Base-by-base conservation (phyloP, 2,329 filamentous ascomycete species). In the Aspergillus chevalieri region DNA sequence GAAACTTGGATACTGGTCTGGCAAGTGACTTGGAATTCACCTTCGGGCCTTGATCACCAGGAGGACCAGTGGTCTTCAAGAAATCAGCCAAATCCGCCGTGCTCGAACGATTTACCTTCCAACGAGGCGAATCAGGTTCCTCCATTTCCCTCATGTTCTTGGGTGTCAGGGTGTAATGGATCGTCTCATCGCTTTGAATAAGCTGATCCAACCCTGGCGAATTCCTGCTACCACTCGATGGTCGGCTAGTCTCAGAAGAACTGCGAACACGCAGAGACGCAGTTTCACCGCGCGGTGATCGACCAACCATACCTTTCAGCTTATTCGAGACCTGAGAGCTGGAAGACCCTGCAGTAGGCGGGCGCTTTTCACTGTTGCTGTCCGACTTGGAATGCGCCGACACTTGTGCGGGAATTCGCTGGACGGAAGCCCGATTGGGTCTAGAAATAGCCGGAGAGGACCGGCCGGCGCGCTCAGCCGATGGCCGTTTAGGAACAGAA, bases 91-190 rank as follows among this genome's bases (percentile, higher is more conserved):
- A 53, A 19, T 70, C 68, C 19, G 65, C 53, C 5, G 67, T 68
- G 46, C 63, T 63, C 22, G 64, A 63, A 17, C 67, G 63, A 41
- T 61, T 60, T 47, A 64, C 53, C 46, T 56, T 61, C 55, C 62
- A 62, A 49, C 63, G 62, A 28, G 66, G 61, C 7, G 63, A 57
- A 45, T 69, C 69, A 19, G 68, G 67, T 56, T 62, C 56, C 67
- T 88, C 83, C 59, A 87, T 83, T 56, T 87, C 80, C 52, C 86
- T 84, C 80, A 92, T 88, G 57, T 79, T 87, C 62, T 87, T 83
- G 0, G 88, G 87, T 0, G 88, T 93, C 24, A 92, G 75, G 1
- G 88, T 92, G 65, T 86, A 92, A 59, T 88, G 87, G 41, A 92
- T 84, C 1, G 88, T 92, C 63, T 90, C 82, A 58, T 89, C 85